Percentiles rank a stretch among this genome's conserved stretches.
Conservation (phyloP, 768 basidiomycete species). For the Suillus tomentosus region DNA sequence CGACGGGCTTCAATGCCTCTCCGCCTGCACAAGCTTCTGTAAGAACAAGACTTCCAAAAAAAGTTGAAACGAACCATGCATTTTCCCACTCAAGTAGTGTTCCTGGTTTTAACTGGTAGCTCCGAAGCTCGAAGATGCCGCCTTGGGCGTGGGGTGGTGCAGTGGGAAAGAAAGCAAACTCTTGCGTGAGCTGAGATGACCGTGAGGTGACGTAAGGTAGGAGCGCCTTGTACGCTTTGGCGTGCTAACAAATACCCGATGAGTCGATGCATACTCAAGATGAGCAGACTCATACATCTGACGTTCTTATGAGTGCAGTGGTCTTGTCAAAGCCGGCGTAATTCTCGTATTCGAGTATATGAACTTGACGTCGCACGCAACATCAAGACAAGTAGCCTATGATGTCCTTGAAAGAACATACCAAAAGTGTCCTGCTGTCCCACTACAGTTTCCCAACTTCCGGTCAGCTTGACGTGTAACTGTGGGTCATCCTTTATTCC, state of each 20-base stretch:
- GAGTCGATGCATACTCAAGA: conserved; percentile 11
- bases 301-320: conserved; percentile 57
- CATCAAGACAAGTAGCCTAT: not conserved
- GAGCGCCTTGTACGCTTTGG: conserved; percentile 68
- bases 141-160: conserved; percentile 85
- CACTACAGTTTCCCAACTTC: conserved; percentile 90
- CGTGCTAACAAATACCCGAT: conserved; percentile 47
- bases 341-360: conserved; percentile 93
- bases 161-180: conserved; percentile 95
- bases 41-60: not conserved
- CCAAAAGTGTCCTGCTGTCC: conserved; percentile 89
- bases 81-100: conserved; percentile 94
- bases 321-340: conserved; percentile 87
- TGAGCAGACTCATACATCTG: conserved; percentile 49
- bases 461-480: conserved; percentile 84
- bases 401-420: conserved; percentile 22
- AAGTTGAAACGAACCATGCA: conserved; percentile 62
- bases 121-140: conserved; percentile 91
- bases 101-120: conserved; percentile 87
- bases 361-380: conserved; percentile 36
- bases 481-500: conserved; percentile 73
- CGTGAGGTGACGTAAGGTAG: conserved; percentile 76
- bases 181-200: conserved; percentile 79
- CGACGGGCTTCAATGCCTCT: conserved; percentile 92
- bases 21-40: conserved; percentile 55